A percentile compares a stretch with the other conserved stretches of the same genome.
Evolutionary conservation across 169 alveolate species (phyloP).

Genomic region (Amoebophrya sp.): DNA sequence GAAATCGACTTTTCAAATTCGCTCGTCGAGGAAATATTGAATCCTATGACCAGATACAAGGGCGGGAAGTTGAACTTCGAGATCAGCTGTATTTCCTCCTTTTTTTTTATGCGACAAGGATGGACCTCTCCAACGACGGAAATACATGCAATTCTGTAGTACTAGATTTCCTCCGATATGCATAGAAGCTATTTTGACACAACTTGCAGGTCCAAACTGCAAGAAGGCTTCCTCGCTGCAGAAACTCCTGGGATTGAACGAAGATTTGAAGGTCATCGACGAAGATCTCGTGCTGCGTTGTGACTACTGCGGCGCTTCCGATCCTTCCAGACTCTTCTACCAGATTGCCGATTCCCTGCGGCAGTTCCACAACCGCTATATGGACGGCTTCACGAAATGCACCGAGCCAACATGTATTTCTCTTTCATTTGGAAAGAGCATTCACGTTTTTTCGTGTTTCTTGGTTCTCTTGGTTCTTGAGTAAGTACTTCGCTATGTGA

Average conservation of each 20-base stretch:
- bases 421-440: not conserved
- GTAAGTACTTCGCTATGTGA: too few relatives aligned
- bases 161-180: too few relatives aligned
- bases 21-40: not conserved
- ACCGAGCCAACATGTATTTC: not conserved
- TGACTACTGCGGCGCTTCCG: not conserved
- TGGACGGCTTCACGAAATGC: not conserved
- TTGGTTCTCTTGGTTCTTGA: too few relatives aligned
- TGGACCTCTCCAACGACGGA: too few relatives aligned
- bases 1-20: not conserved
- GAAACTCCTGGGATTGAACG: not conserved
- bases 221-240: not conserved
- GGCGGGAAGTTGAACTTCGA: not conserved
- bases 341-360: not conserved
- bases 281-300: not conserved
- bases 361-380: not conserved
- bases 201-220: not conserved
- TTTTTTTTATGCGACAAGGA: not conserved
- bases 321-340: not conserved
- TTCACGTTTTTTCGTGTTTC: too few relatives aligned
- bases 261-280: not conserved
- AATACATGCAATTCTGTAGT: too few relatives aligned
- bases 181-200: too few relatives aligned
- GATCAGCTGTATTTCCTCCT: not conserved
- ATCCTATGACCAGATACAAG: not conserved